Evolutionary conservation across 2,329 filamentous ascomycete genomes (phyloP).

Genomic region (Alternaria dauci): DNA sequence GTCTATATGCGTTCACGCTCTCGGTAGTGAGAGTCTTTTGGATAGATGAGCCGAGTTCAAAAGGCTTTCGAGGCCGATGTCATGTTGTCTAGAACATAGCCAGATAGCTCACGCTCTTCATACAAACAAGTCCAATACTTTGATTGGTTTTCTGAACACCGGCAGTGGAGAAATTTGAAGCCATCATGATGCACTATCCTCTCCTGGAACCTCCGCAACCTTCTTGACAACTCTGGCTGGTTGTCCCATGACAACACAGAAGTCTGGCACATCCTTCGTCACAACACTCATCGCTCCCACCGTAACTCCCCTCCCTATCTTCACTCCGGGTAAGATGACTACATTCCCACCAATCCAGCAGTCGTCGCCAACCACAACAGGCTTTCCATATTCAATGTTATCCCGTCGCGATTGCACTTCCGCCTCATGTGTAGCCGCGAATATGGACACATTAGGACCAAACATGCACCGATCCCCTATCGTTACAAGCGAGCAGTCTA

Average conservation of each 20-base stretch:
- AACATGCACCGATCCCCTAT: constrained; percentile 63
- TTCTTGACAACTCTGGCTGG: constrained; percentile 66
- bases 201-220: constrained; percentile 27
- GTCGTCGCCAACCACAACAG: constrained; percentile 57
- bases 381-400: constrained; percentile 60
- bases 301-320: constrained; percentile 75
- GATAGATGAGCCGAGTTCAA: not conserved
- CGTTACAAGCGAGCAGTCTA: constrained; percentile 62
- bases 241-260: constrained; percentile 70
- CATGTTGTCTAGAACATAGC: not conserved
- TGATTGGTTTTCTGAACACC: not conserved
- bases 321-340: constrained; percentile 76
- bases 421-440: constrained; percentile 62
- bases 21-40: not conserved
- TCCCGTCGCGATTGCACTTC: constrained; percentile 58
- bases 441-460: constrained; percentile 62
- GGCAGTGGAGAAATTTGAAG: not conserved
- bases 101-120: constrained; percentile 7
- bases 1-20: constrained; percentile 1
- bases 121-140: not conserved
- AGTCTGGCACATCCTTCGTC: constrained; percentile 75
- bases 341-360: constrained; percentile 60
- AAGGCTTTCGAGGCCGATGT: not conserved
- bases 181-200: constrained; percentile 7
- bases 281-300: constrained; percentile 86